A percentile compares a stretch with the other conserved stretches of the same genome.
phyloP scores from a whole-genome alignment of 1,139 yeast species.

The Pichia cactophila region DNA sequence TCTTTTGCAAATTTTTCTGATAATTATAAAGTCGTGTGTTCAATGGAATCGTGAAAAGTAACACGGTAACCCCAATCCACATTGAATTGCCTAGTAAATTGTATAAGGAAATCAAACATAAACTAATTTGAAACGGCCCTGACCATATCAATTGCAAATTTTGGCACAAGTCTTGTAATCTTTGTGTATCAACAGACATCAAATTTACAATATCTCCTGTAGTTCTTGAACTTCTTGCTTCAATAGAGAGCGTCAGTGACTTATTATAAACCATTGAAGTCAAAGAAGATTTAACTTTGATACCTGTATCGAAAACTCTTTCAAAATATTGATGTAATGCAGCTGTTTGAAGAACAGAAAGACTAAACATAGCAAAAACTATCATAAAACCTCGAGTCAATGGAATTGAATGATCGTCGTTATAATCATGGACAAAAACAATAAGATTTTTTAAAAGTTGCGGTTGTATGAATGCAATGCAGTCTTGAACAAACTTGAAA shows the following conservation, averaged over 20 bases:
- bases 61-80: slow-evolving; percentile 94
- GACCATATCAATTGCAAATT: slow-evolving; percentile 89
- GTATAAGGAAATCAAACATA: slow-evolving; percentile 74
- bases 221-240: slow-evolving; percentile 68
- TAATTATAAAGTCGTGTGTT: slow-evolving; percentile 66
- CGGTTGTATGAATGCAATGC: slow-evolving; percentile 82
- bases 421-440: slow-evolving; percentile 73
- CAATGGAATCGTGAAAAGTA: slow-evolving; percentile 79
- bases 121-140: slow-evolving; percentile 84
- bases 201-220: slow-evolving; percentile 97
- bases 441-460: slow-evolving; percentile 72
- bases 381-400: slow-evolving; percentile 77
- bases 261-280: slow-evolving; percentile 76
- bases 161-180: slow-evolving; percentile 84
- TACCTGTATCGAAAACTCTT: slow-evolving; percentile 81
- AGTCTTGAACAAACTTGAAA: slow-evolving; percentile 76
- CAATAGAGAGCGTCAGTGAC: slow-evolving; percentile 73
- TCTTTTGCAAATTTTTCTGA: slow-evolving; percentile 73
- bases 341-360: slow-evolving; percentile 77
- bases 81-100: slow-evolving; percentile 76
- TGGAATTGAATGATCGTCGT: slow-evolving; percentile 43
- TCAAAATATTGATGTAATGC: slow-evolving; percentile 90
- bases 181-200: slow-evolving; percentile 95
- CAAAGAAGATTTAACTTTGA: slow-evolving; percentile 77
- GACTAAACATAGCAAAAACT: slow-evolving; percentile 74